Evolutionary conservation across 495 filamentous ascomycete species (phyloP).

Genomic region (Aspergillus sclerotiicarbonarius): DNA sequence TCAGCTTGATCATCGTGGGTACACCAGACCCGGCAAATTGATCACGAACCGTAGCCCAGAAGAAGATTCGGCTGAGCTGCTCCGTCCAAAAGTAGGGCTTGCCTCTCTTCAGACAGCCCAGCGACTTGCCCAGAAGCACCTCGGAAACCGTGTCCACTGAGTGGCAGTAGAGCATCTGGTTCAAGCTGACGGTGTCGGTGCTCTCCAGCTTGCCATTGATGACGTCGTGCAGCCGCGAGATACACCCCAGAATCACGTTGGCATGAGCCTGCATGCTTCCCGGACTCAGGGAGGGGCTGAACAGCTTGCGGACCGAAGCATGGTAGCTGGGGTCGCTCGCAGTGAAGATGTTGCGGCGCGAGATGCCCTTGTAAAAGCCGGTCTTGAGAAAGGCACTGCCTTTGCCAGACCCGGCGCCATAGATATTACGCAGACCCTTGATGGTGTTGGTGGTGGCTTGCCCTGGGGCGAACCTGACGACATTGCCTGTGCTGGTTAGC

Average conservation of each 20-base stretch:
- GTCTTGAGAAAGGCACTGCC: slow-evolving; percentile 24
- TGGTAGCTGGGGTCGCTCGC: slow-evolving; percentile 25
- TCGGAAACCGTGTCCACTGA: slow-evolving; percentile 29
- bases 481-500: slow-evolving; percentile 10
- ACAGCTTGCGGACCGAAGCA: slow-evolving; percentile 24
- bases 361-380: slow-evolving; percentile 27
- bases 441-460: slow-evolving; percentile 29
- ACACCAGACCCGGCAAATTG: slow-evolving; percentile 28
- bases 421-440: slow-evolving; percentile 26
- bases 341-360: slow-evolving; percentile 27
- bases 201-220: slow-evolving; percentile 15
- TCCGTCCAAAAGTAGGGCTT: slow-evolving; percentile 30
- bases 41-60: slow-evolving; percentile 27
- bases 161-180: slow-evolving; percentile 26
- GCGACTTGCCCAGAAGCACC: slow-evolving; percentile 25
- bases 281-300: slow-evolving; percentile 24
- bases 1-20: slow-evolving; percentile 27
- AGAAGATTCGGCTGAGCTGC: slow-evolving; percentile 28
- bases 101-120: slow-evolving; percentile 25
- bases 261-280: slow-evolving; percentile 22
- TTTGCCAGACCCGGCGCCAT: slow-evolving; percentile 22
- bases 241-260: slow-evolving; percentile 21
- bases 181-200: slow-evolving; percentile 15
- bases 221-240: slow-evolving; percentile 17
- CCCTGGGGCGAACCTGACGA: slow-evolving; percentile 23